Evolutionary conservation across 352 stramenopile genomes (phyloP).

Genomic region (Phytopythium helicoides): DNA sequence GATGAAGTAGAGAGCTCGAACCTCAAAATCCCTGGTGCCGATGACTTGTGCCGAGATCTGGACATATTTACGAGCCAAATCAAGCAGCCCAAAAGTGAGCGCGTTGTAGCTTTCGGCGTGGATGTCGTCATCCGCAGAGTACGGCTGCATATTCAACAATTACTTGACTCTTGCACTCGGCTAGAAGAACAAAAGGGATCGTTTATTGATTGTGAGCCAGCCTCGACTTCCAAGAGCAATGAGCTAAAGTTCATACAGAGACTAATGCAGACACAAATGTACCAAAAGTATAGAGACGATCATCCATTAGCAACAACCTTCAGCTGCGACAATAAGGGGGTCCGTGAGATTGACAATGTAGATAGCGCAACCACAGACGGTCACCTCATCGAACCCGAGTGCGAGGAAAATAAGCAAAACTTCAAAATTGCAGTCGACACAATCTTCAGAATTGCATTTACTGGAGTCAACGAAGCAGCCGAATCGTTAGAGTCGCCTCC

Average conservation of each 20-base stretch:
- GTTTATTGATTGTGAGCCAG: neutral
- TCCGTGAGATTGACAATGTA: neutral
- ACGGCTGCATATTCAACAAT: conserved; percentile 36
- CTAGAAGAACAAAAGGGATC: neutral
- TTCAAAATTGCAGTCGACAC: conserved; percentile 25
- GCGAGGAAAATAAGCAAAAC: conserved; percentile 1
- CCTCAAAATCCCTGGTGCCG: conserved; percentile 24
- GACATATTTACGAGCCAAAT: conserved; percentile 33
- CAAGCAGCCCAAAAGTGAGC: conserved; percentile 13
- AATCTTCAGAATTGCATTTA: conserved; percentile 41
- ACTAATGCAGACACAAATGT: conserved; percentile 50
- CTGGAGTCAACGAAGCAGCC: conserved; percentile 17
- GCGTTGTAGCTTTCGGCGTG: conserved; percentile 29
- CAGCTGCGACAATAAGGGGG: neutral
- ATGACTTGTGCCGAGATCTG: conserved; percentile 32
- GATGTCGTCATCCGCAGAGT: conserved; percentile 46
- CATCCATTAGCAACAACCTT: conserved; percentile 4
- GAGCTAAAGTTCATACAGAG: conserved; percentile 22
- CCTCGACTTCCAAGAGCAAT: neutral
- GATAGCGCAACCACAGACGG: neutral
- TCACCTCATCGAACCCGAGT: neutral
- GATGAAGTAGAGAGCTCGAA: conserved; percentile 16
- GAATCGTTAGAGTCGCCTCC: neutral
- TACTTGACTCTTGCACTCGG: conserved; percentile 19
- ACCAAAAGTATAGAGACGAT: conserved; percentile 53